Base-by-base conservation (phyloP, 129 eudicot genomes). In the Solidago caesia region DNA sequence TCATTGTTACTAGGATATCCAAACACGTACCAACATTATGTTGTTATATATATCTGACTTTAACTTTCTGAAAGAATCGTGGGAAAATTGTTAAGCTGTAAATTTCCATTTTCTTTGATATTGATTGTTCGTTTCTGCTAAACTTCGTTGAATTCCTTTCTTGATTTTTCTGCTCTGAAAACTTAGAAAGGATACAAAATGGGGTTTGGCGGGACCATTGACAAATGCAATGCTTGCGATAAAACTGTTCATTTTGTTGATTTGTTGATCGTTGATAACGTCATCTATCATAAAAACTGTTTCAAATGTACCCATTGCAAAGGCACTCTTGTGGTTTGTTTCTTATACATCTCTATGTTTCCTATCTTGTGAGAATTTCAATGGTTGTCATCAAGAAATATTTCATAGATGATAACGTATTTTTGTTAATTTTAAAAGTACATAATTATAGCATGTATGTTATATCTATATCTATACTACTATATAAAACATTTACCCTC, bases 241-340 rank as follows among this genome's bases (percentile, higher is more conserved):
- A 91, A 84, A 82, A 85, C 85, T 52, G 97, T 92, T 56, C 89
- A 92, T 73, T 92, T 89, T 73, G 78, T 82, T 67, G 98, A 92
- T 83, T 75, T 89, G 76, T 64, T 92, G 76, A 71, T 89, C n/a
- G 87, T 88, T 55, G 97, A 92, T 85, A 92, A 92, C 41, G 68
- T 77, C 33, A 89, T 88, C 43, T 92, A 85, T 64, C 96, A 92
- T 43, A 92, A 92, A 71, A 85, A 85, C 0, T 92, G 96, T 85
- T 89, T 92, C 88, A 92, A 83, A 84, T 92, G 98, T 81, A 87
- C 79, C 75, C 96, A 91, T 49, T 91, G 97, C 89, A 88, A 88
- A 83, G 97, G 97, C 47, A 86, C 88, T 53, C 98, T 89, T 75
- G 94, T 87, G 94, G 96, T 92, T 72, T 44, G 76, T 86, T 53